phyloP scores from a whole-genome alignment of 345 rosid genomes.

The Eucalyptus albens region DNA sequence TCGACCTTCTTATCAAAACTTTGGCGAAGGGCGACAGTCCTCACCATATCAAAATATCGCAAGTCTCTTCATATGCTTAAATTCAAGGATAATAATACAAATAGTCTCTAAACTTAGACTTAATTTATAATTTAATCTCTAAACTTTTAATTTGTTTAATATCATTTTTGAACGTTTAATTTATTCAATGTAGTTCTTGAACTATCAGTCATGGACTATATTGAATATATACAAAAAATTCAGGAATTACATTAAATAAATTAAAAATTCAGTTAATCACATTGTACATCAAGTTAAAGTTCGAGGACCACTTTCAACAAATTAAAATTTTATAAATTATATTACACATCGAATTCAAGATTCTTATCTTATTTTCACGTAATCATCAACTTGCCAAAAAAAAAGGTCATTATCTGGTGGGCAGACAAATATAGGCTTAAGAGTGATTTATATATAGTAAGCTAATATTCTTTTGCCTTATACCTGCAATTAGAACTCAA shows the following conservation, averaged over 20 bases:
- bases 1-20: neutral
- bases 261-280: no score
- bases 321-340: accelerated
- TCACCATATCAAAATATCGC: neutral
- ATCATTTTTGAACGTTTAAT: accelerated
- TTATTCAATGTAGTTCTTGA: accelerated
- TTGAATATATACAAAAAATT: accelerated
- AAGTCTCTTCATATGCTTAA: neutral
- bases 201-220: accelerated
- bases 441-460: no score
- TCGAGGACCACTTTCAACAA: accelerated
- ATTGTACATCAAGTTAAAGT: accelerated
- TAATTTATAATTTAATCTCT: no score
- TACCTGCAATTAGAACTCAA: no score
- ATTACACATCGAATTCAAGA: no score
- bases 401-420: no score
- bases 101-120: accelerated
- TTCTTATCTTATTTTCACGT: accelerated
- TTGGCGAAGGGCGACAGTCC: accelerated
- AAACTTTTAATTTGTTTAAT: accelerated
- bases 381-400: no score
- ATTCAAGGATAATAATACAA: accelerated
- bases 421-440: no score
- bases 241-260: accelerated
- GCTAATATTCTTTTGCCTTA: accelerated